Evolutionary conservation across 192 early-diverging fungal species (phyloP), one percentile per base, ranked within the genome.

Genomic region (Chytriomyces confervae): DNA sequence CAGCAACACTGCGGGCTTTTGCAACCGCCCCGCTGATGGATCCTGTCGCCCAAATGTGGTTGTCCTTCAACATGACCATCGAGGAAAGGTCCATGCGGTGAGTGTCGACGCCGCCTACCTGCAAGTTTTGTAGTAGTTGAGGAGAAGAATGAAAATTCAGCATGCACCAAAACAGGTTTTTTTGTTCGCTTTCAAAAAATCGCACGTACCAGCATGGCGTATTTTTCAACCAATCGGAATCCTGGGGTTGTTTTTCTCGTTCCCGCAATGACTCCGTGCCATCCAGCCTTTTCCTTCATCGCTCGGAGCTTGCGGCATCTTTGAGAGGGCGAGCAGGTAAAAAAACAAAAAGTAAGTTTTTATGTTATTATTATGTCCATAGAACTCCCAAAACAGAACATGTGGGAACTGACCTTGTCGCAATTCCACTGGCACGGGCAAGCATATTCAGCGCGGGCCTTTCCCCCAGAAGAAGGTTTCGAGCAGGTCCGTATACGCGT

Each of bases 31-130:
- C 86, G 24, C 95, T 95, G 76, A 99, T 97, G 0, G 95, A 97
- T 0, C 97, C 94, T 16, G 81, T 81, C 6, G 86, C 83, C 97
- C 97, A 99, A 71, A 99, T 92, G 77, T 99, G 97, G 85, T 99
- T 98, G 86, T 99, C 97, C 84, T 99, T 99, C 63, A 99, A 88
- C 97, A 99, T 99, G 66, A 99, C 93, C 96, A 98, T 97, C 16
- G 94, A 91, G 5, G 95, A 97, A 64, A 99, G 87, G 82, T 98
- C 96, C 90, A 95, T 92, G 50, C 97, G 95, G 82, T 99, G 97
- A 0, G 95, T 96, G 80, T 99, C 97, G 61, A 94, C 92, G 49
- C 97, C 97, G 50, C 97, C 97, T 23, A 99, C 95, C 74, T 76
- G 7, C 24, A 7, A 8, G 53, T n/a, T 10, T 53, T 18, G 51